Evolutionary conservation across 2,329 filamentous ascomycete species (phyloP), one percentile per base, ranked within the genome.

Genomic region (Exophiala sp.): DNA sequence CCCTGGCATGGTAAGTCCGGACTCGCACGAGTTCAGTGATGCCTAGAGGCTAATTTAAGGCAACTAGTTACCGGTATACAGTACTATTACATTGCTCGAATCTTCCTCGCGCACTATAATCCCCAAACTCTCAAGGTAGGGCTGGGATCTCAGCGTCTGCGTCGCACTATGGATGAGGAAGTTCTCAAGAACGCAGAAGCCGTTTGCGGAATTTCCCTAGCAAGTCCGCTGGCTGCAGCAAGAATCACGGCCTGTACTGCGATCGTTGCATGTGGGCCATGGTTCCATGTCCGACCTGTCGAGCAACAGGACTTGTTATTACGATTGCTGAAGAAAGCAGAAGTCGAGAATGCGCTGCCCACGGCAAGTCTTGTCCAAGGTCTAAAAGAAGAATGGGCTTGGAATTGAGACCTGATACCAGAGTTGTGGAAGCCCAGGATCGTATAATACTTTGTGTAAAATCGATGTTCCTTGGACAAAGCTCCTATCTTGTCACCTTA

Each of bases 261-360:
- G n/a, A 62, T 65, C 58, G 62, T 65, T 29, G 61, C 3, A 59
- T 62, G 14, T 64, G 63, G 64, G 61, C 29, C 61, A 61, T 60
- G 59, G 62, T 46, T 63, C 62, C 52, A 61, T 53, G 63, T 64
- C 54, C 58, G 50, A 42, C 62, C 51, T 12, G 24, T 38, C 21
- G 33, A 55, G 46, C 54, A 35, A 35, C 33, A 35, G 33, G 33
- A 35, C 8, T 35, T 35, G 33, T n/a, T 35, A n/a, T 35, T 35
- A n/a, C 33, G 3, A n/a, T n/a, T 35, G 33, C 33, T 35, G 33
- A 35, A 35, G 33, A 64, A 59, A 62, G 63, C 52, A n/a, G 61
- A 62, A 59, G 21, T 47, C 36, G 48, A 51, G 32, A 72, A 62
- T 72, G 70, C 60, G 71, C 69, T 20, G 68, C 65, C 44, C 71